Percentiles rank a stretch among this genome's conserved stretches.
These are phyloP conservation scores for Yamadazyma trypodendri DNA, from an alignment of 1,139 yeast species.

Conservation along the genomic window DNA sequence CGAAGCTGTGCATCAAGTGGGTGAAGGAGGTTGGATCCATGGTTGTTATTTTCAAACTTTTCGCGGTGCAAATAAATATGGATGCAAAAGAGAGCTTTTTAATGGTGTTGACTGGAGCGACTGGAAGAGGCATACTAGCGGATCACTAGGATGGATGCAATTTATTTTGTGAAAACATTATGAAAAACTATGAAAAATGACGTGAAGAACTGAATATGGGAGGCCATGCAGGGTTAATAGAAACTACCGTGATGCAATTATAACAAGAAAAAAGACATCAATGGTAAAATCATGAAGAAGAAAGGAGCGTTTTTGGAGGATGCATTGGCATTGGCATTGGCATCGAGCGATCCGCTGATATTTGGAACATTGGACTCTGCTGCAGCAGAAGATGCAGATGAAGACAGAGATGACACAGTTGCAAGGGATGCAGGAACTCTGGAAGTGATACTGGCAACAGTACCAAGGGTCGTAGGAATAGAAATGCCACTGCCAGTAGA, in stretches of 20 bases:
- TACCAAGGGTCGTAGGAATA: too few relatives aligned
- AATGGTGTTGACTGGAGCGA: too few relatives aligned
- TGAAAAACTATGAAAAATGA: neutral
- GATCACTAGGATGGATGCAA: constrained; percentile 5
- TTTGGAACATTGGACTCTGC: neutral
- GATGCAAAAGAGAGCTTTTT: too few relatives aligned
- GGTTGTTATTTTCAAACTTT: constrained; percentile 1
- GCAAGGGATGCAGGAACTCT: too few relatives aligned
- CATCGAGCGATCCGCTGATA: constrained; percentile 9
- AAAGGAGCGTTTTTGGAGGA: constrained; percentile 3
- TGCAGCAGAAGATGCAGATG: too few relatives aligned
- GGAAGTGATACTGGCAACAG: too few relatives aligned
- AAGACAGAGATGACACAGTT: too few relatives aligned
- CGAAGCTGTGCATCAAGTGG: constrained; percentile 18
- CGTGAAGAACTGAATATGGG: neutral
- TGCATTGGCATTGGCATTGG: constrained; percentile 1
- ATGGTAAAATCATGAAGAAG: constrained; percentile 5
- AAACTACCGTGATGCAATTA: constrained; percentile 2
- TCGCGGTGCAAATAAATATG: too few relatives aligned
- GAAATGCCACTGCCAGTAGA: too few relatives aligned
- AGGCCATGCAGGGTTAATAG: constrained; percentile 1
- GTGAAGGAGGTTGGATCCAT: constrained; percentile 18
- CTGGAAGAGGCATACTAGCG: too few relatives aligned
- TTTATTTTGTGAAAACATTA: neutral
- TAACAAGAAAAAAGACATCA: constrained; percentile 3